phyloP scores from a whole-genome alignment of 768 basidiomycete genomes.

The Hygrocybe punicea region DNA sequence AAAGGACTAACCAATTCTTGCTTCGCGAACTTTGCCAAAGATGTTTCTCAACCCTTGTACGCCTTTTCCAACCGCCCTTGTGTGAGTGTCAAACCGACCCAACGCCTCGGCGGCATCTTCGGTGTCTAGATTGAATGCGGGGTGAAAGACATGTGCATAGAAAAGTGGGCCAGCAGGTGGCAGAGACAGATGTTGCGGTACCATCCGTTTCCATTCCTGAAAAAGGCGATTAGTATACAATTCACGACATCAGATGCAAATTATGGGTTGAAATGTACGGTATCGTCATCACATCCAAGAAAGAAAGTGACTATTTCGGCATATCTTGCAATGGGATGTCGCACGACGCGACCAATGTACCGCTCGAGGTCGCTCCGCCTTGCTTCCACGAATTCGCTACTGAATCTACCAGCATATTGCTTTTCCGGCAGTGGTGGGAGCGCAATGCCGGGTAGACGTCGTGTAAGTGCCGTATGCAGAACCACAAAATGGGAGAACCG shows the following conservation, averaged over 20 bases:
- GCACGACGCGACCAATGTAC: conserved; percentile 64
- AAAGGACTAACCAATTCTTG: conserved; percentile 52
- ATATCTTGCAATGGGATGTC: conserved; percentile 75
- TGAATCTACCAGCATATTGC: conserved; percentile 78
- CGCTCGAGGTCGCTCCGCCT: conserved; percentile 77
- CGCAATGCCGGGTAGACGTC: conserved; percentile 70
- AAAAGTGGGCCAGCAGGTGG: conserved; percentile 72
- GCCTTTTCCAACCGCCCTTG: conserved; percentile 62
- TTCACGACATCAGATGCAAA: not conserved
- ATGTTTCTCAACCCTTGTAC: conserved; percentile 63
- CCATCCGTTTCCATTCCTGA: conserved; percentile 69
- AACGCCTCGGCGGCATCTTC: conserved; percentile 63
- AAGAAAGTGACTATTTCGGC: conserved; percentile 80
- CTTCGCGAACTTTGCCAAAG: conserved; percentile 61
- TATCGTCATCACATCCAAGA: conserved; percentile 69
- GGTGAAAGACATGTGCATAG: conserved; percentile 78
- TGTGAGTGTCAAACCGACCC: conserved; percentile 63
- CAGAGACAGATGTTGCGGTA: conserved; percentile 57
- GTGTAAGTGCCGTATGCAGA: conserved; percentile 66
- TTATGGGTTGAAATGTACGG: conserved; percentile 37
- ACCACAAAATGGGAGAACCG: conserved; percentile 84
- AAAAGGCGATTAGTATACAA: conserved; percentile 2
- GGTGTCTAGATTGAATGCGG: conserved; percentile 75
- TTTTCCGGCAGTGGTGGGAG: conserved; percentile 84
- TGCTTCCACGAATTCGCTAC: conserved; percentile 77